These are phyloP conservation scores for Fusarium ambrosium DNA, from an alignment of 2,329 filamentous ascomycete species.

Conservation along the genomic window DNA sequence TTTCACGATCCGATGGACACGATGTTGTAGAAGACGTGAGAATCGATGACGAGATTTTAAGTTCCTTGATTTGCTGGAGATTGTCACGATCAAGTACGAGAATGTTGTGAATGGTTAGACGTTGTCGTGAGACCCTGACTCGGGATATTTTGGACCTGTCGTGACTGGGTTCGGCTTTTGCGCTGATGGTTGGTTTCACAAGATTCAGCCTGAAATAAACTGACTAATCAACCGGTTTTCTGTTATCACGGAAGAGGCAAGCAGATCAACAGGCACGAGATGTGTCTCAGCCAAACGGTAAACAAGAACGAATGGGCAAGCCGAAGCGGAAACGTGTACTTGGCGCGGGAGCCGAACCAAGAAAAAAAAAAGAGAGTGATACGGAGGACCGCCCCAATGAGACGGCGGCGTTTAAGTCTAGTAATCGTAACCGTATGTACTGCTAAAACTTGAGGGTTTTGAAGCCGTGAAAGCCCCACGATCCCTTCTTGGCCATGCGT, in stretches of 20 bases:
- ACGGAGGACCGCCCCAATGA: constrained; percentile 32
- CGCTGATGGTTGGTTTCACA: not conserved
- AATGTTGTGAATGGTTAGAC: constrained; percentile 14
- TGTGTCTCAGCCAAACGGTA: not conserved
- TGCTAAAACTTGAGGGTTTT: not conserved
- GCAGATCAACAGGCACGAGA: constrained; percentile 2
- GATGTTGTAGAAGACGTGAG: not conserved
- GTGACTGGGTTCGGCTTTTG: constrained; percentile 3
- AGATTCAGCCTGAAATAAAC: constrained; percentile 31
- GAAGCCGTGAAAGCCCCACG: not conserved
- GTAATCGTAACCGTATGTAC: constrained; percentile 1
- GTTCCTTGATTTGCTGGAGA: constrained; percentile 16
- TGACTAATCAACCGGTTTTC: not conserved
- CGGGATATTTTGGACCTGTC: constrained; percentile 5
- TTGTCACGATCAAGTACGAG: constrained; percentile 16
- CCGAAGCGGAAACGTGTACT: not conserved
- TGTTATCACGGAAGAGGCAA: not conserved
- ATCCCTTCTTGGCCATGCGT: constrained; percentile 4
- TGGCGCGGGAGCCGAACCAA: constrained; percentile 40
- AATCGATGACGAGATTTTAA: constrained; percentile 29
- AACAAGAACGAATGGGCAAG: not conserved
- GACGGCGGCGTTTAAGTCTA: constrained; percentile 27
- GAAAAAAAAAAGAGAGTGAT: not conserved
- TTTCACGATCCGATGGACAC: constrained; percentile 28
- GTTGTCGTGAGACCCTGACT: constrained; percentile 1